Conservation (phyloP, 495 filamentous ascomycete genomes). For the Pseudomonodictys pantanalensis region DNA sequence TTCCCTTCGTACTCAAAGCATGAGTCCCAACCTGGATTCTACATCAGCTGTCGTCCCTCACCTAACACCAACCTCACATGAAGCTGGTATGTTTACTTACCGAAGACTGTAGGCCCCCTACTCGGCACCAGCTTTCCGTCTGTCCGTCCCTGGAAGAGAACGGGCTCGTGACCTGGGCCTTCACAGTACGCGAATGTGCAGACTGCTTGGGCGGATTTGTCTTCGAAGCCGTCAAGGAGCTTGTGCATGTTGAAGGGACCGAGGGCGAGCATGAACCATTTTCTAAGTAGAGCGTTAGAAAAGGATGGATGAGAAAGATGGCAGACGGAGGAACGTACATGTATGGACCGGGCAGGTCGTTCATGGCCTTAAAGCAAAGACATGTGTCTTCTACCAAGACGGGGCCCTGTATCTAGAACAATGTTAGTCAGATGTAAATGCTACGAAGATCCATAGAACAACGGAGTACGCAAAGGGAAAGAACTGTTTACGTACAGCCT, state of each 20-base stretch:
- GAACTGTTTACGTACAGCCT: conserved; percentile 50
- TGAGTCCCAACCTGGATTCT: conserved; percentile 74
- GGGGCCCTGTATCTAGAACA: conserved; percentile 71
- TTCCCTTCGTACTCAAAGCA: conserved; percentile 92
- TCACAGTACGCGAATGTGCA: conserved; percentile 93
- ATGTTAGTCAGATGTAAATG: not conserved
- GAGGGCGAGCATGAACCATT: conserved; percentile 83
- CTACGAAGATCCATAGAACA: too few relatives aligned
- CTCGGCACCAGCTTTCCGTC: conserved; percentile 70
- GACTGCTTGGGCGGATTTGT: conserved; percentile 87
- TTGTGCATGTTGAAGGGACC: conserved; percentile 86
- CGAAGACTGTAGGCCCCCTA: conserved; percentile 73
- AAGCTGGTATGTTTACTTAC: conserved; percentile 49
- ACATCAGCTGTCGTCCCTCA: conserved; percentile 4
- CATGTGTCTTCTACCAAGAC: conserved; percentile 96
- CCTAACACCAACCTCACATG: not conserved
- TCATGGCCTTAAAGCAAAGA: conserved; percentile 84
- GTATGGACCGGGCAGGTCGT: conserved; percentile 92
- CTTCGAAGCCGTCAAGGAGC: conserved; percentile 81
- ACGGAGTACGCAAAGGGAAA: not conserved
- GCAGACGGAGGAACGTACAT: conserved; percentile 58
- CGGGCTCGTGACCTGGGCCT: conserved; percentile 77
- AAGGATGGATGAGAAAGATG: not conserved
- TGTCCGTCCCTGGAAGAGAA: conserved; percentile 90
- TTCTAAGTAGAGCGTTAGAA: conserved; percentile 51